A percentile compares a stretch with the other conserved stretches of the same genome.
Evolutionary conservation across 352 stramenopile species (phyloP).

Genomic region (Blastocystis sp.): DNA sequence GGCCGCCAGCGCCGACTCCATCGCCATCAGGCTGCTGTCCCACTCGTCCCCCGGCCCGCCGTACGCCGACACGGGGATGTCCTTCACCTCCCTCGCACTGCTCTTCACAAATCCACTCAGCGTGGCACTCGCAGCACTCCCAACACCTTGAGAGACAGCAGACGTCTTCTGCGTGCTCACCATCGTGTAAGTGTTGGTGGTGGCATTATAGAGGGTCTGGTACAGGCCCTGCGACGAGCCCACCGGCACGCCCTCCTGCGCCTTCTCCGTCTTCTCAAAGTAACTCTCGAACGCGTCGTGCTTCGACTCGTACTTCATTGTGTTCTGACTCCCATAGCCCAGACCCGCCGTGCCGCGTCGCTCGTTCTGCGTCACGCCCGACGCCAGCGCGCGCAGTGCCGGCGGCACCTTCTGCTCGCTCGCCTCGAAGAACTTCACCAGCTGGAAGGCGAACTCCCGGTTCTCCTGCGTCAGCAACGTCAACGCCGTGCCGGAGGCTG

Average conservation of each 20-base stretch:
- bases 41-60: constrained; percentile 61
- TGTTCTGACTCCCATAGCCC: not conserved
- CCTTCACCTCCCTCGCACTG: not conserved
- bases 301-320: not conserved
- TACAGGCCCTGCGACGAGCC: not conserved
- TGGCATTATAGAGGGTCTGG: constrained; percentile 29
- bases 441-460: not conserved
- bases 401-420: not conserved
- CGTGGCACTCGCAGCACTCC: too few relatives aligned
- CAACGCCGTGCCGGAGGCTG: constrained; percentile 16
- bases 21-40: constrained; percentile 63
- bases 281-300: not conserved
- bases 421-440: not conserved
- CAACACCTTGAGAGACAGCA: too few relatives aligned
- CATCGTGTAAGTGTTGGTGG: constrained; percentile 41
- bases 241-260: constrained; percentile 1
- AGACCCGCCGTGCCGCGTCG: not conserved
- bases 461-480: constrained; percentile 21
- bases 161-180: not conserved
- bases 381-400: not conserved
- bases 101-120: constrained; percentile 16
- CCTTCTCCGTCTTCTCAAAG: not conserved
- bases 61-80: constrained; percentile 33
- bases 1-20: constrained; percentile 45
- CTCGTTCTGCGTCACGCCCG: not conserved